Conservation (phyloP, 257 asterid genomes). For the Linaria vulgaris region DNA sequence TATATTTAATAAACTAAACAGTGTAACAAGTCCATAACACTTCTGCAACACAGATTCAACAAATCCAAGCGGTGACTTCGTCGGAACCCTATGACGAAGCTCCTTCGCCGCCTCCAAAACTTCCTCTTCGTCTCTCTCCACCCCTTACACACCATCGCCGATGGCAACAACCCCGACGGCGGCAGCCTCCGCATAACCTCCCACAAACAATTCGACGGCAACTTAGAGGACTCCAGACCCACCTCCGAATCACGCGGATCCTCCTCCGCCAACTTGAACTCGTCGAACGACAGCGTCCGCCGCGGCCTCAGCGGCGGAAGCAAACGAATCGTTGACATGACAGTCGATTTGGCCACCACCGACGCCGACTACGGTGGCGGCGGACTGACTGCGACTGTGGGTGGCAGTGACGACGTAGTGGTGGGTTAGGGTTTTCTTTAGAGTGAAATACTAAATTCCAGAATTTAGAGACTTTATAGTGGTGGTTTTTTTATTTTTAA, state of each 20-base stretch:
- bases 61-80: slow-evolving; percentile 68
- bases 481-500: too few relatives aligned
- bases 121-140: slow-evolving; percentile 74
- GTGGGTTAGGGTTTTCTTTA: too few relatives aligned
- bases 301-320: slow-evolving; percentile 37
- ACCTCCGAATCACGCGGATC: slow-evolving; percentile 45
- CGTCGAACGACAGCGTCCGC: slow-evolving; percentile 78
- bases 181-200: slow-evolving; percentile 85
- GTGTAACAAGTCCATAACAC: slow-evolving; percentile 65
- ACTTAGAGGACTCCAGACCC: slow-evolving; percentile 51
- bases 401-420: too few relatives aligned
- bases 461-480: too few relatives aligned
- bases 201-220: slow-evolving; percentile 71
- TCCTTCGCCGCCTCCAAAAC: slow-evolving; percentile 93
- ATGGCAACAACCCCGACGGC: slow-evolving; percentile 63
- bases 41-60: slow-evolving; percentile 90
- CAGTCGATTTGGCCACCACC: too few relatives aligned
- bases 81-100: slow-evolving; percentile 78
- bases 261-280: slow-evolving; percentile 40
- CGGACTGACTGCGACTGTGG: too few relatives aligned
- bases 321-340: too few relatives aligned
- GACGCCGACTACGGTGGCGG: slow-evolving; percentile 29
- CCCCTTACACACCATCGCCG: slow-evolving; percentile 79
- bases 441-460: too few relatives aligned
- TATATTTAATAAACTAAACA: too few relatives aligned